A percentile compares a stretch with the other conserved stretches of the same genome.
These are phyloP conservation scores for Salix koriyanagi DNA, from an alignment of 345 rosid genomes.

Conservation along the genomic window DNA sequence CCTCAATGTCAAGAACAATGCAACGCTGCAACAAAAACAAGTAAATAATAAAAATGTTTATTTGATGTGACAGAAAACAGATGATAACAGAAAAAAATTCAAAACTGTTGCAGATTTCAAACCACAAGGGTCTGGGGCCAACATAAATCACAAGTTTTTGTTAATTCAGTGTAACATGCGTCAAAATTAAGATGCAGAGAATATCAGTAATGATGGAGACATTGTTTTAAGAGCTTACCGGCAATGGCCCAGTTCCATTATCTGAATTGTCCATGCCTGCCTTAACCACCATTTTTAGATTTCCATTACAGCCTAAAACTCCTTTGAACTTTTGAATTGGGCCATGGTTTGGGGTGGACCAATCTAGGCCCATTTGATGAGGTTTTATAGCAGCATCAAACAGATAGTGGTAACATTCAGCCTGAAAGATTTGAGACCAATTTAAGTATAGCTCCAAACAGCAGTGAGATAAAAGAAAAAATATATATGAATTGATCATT, in stretches of 20 bases:
- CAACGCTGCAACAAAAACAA: conserved; percentile 53
- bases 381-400: conserved; percentile 95
- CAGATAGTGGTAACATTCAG: conserved; percentile 87
- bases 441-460: conserved; percentile 6
- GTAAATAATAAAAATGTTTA: conserved; percentile 6
- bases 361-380: conserved; percentile 69
- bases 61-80: background rate
- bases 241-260: conserved; percentile 32
- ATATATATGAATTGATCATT: background rate
- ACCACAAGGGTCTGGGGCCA: background rate
- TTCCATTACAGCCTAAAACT: conserved; percentile 22
- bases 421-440: conserved; percentile 41
- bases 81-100: background rate
- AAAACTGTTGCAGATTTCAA: background rate
- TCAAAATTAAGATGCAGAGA: background rate
- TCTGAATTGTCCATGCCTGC: conserved; percentile 44
- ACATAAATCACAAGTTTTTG: background rate
- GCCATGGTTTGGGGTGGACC: conserved; percentile 75
- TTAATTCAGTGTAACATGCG: background rate
- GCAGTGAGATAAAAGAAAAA: background rate
- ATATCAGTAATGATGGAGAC: background rate
- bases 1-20: conserved; percentile 94
- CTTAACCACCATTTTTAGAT: conserved; percentile 30
- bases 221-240: conserved; percentile 36
- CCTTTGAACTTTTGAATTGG: conserved; percentile 44